These are phyloP conservation scores for Carex pumila DNA, from an alignment of 176 grass and related monocot species.

Conservation along the genomic window DNA sequence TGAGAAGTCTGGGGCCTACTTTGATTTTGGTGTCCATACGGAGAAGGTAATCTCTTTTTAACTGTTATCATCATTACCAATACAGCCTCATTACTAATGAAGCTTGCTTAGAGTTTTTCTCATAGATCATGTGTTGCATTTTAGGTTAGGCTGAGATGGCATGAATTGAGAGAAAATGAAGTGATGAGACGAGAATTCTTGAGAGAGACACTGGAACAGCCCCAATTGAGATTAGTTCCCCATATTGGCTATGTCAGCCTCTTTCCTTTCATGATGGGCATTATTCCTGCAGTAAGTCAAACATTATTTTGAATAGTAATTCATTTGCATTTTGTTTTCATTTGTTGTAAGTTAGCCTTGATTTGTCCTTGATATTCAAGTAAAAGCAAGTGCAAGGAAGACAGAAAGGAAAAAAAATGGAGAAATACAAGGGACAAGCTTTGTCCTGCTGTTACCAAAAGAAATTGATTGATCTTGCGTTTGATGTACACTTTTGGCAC, in stretches of 20 bases:
- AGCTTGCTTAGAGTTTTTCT: conserved; percentile 5
- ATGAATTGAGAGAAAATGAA: conserved; percentile 48
- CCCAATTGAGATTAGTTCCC: conserved; percentile 68
- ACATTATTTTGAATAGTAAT: not conserved
- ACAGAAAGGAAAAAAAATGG: not conserved
- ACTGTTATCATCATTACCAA: not conserved
- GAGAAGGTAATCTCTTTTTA: conserved; percentile 57
- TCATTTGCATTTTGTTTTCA: conserved; percentile 1
- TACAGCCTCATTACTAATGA: not conserved
- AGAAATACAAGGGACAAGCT: not conserved
- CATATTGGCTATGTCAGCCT: conserved; percentile 97
- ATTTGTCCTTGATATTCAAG: not conserved
- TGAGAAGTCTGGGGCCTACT: conserved; percentile 60
- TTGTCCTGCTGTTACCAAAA: not conserved
- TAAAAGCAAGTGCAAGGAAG: not conserved
- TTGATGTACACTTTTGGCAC: not conserved
- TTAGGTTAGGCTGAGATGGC: conserved; percentile 88
- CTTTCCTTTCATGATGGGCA: conserved; percentile 94
- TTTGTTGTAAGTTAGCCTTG: not conserved
- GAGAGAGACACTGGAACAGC: conserved; percentile 64
- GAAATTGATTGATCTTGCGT: not conserved
- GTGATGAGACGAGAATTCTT: conserved; percentile 54
- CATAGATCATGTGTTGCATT: conserved; percentile 9
- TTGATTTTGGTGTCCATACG: conserved; percentile 91
- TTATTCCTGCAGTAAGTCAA: conserved; percentile 74